These are phyloP conservation scores for Anthracocystis panici-leucophaei DNA, from an alignment of 1,284 basidiomycete genomes.

Conservation along the genomic window DNA sequence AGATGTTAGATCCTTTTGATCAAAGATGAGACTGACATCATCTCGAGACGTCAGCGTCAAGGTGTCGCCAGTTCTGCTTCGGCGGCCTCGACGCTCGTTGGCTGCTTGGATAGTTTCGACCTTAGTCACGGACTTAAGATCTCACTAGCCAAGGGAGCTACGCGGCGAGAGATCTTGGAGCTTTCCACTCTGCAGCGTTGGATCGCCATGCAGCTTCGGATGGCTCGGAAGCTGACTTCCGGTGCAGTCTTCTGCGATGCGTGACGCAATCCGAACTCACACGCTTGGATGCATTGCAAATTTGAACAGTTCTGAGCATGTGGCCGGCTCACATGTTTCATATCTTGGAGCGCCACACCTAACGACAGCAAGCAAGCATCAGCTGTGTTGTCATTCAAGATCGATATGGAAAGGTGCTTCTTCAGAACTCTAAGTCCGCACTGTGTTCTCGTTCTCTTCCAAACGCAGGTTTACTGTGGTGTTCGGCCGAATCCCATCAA, in stretches of 20 bases:
- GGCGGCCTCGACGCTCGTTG: no score
- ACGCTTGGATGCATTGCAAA: neutral
- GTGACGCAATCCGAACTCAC: neutral
- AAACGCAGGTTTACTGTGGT: no score
- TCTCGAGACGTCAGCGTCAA: no score
- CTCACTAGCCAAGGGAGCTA: neutral
- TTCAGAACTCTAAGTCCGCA: neutral
- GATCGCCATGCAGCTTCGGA: slow-evolving; percentile 8
- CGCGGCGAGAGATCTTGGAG: neutral
- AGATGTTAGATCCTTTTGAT: no score
- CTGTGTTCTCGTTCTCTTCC: no score
- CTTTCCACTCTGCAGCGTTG: neutral
- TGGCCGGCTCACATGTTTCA: neutral
- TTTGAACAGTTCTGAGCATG: neutral
- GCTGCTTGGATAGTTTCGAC: no score
- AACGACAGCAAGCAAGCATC: neutral
- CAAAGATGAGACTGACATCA: no score
- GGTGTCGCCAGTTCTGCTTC: no score
- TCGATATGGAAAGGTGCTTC: neutral
- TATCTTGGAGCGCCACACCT: slow-evolving; percentile 1
- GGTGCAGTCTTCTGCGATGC: slow-evolving; percentile 6
- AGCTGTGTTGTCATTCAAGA: neutral
- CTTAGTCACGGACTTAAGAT: no score
- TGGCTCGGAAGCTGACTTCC: slow-evolving; percentile 6
- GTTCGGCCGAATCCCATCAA: no score